Evolutionary conservation across 805 yeast species (phyloP).

Genomic region (Saturnispora galanensis): DNA sequence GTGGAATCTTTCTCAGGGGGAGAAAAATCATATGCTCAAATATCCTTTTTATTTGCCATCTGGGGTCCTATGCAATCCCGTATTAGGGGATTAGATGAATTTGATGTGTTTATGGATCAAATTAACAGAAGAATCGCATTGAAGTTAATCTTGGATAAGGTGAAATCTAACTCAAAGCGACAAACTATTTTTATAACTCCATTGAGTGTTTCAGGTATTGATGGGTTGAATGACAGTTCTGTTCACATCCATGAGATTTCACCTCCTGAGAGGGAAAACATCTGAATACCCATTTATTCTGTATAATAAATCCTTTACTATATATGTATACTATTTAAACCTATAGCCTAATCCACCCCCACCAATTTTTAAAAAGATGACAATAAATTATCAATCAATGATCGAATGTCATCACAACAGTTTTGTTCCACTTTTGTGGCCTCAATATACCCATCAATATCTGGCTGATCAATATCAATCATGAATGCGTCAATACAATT

Average conservation of each 20-base stretch:
- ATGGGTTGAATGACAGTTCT: slow-evolving; percentile 41
- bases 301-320: not conserved
- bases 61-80: slow-evolving; percentile 91
- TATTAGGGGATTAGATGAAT: slow-evolving; percentile 88
- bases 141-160: slow-evolving; percentile 57
- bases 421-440: slow-evolving; percentile 7
- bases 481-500: not conserved
- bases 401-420: slow-evolving; percentile 15
- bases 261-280: slow-evolving; percentile 25
- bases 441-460: slow-evolving; percentile 9
- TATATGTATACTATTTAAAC: not conserved
- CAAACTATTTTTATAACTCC: slow-evolving; percentile 94
- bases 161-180: slow-evolving; percentile 51
- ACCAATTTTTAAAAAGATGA: not conserved
- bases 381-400: slow-evolving; percentile 3
- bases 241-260: slow-evolving; percentile 57
- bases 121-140: slow-evolving; percentile 78
- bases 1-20: slow-evolving; percentile 92
- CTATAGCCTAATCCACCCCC: not conserved
- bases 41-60: slow-evolving; percentile 75
- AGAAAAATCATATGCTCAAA: slow-evolving; percentile 89
- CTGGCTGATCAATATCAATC: not conserved
- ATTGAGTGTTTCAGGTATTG: slow-evolving; percentile 70
- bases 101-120: slow-evolving; percentile 96
- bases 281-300: not conserved